These are phyloP conservation scores for Spatholobus suberectus DNA, from an alignment of 306 rosid species.

Conservation along the genomic window DNA sequence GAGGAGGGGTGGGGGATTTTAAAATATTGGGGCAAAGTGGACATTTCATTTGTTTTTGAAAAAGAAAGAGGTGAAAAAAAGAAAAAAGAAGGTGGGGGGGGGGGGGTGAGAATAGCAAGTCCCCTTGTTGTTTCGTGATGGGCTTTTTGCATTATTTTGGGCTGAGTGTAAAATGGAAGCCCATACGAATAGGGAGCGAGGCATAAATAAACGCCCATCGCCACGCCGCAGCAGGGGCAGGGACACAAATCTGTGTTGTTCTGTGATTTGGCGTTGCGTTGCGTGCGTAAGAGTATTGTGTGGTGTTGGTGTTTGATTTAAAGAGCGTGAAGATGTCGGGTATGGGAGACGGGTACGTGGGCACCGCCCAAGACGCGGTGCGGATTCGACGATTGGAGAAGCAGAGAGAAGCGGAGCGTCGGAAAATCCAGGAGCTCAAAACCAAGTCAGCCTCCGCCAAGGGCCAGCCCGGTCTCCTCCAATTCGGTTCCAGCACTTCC, in stretches of 20 bases:
- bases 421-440: constrained; percentile 94
- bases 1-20: too few species aligned
- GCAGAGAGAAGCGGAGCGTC: constrained; percentile 98
- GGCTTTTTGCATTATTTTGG: not conserved
- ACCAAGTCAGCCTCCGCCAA: constrained; percentile 76
- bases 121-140: too few species aligned
- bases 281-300: too few species aligned
- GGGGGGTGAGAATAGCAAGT: too few species aligned
- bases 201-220: too few species aligned
- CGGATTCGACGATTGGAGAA: constrained; percentile 95
- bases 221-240: too few species aligned
- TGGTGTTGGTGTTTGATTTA: not conserved
- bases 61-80: too few species aligned
- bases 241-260: too few species aligned
- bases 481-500: constrained; percentile 93
- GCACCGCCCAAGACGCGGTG: constrained; percentile 96
- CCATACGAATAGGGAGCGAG: not conserved
- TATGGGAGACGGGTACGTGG: constrained; percentile 99
- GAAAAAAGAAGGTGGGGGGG: too few species aligned
- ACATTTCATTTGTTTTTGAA: too few species aligned
- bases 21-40: too few species aligned
- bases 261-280: too few species aligned
- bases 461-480: constrained; percentile 96
- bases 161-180: not conserved
- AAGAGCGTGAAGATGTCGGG: constrained; percentile 69